Evolutionary conservation across 257 asterid species (phyloP).

Genomic region (Schizonepeta tenuifolia): DNA sequence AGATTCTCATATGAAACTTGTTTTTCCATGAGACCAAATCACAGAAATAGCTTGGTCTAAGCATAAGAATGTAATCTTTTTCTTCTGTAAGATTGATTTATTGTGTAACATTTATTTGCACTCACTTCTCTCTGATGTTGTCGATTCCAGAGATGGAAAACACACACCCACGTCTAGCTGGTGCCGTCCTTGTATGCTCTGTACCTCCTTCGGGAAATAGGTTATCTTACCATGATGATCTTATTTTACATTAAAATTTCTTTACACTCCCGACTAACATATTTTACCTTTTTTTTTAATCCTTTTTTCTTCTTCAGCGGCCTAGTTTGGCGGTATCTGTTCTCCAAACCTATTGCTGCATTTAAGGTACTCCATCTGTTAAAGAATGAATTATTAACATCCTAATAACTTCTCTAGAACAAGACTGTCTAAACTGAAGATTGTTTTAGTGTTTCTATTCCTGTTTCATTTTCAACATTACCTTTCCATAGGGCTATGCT

Average conservation of each 20-base stretch:
- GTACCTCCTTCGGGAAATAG: conserved; percentile 96
- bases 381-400: conserved; percentile 10
- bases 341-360: conserved; percentile 95
- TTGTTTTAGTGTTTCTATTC: not conserved
- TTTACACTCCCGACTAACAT: conserved; percentile 30
- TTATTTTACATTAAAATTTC: conserved; percentile 8
- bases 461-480: not conserved
- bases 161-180: conserved; percentile 58
- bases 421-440: not conserved
- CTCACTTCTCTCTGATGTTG: conserved; percentile 26
- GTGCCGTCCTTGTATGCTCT: conserved; percentile 79
- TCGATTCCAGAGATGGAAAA: conserved; percentile 47
- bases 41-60: not conserved
- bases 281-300: conserved; percentile 30
- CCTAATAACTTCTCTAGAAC: not conserved
- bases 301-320: conserved; percentile 67
- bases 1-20: conserved; percentile 2
- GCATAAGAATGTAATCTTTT: not conserved
- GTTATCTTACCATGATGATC: conserved; percentile 40
- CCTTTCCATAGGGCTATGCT: not conserved
- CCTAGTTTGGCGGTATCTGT: conserved; percentile 85
- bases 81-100: not conserved
- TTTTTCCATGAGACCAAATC: not conserved
- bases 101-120: no score
- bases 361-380: conserved; percentile 58